Base-by-base conservation (phyloP, 441 rosid species). In the Monsonia emarginata region DNA sequence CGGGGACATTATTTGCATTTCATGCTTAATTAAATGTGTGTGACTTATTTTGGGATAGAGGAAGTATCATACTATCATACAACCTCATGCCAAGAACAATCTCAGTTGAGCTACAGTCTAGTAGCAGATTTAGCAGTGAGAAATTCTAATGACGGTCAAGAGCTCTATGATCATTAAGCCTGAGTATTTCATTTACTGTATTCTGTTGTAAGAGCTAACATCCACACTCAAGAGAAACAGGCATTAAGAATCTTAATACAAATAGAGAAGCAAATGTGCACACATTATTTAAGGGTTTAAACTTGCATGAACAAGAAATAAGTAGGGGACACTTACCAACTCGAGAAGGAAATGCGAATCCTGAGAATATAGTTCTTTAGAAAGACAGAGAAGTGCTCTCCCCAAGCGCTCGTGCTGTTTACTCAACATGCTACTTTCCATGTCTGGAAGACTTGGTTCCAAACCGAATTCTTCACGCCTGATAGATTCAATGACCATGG, bases 321-420 rank as follows among this genome's bases (percentile, higher is more conserved):
- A 64, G 22, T 16, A 42, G 27, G 32, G 25, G 19, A 32, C 46
- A 69, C 86, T 86, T 72, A 95, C 99, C 75, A 95, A 91, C 91
- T 95, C 99, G 64, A 95, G 97, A 76, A 95, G 87, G 80, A 95
- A 95, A 80, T 95, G 99, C 9, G 98, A 91, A 84, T 95, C 99
- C 79, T 95, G 95, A 67, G 97, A 95, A 81, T 95, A 95, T 66
- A 95, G 75, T 78, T 95, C 99, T 79, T 90, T 98, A 19, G 99
- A 95, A 72, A 95, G 93, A 81, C 98, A 95, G 64, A 91, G 95
- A 58, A 95, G 97, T 64, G 99, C 98, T 85, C 99, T 95, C 57
- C 98, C 99, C 52, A 95, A 78, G 65, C 98, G 99, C 80, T 97
- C 98, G 79, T 95, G 99, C 75, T 95, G 99, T 81, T 89, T 95